Percentiles rank a stretch among this genome's conserved stretches.
Conservation (phyloP, 164 flowering plant genomes). For the Saururus chinensis region DNA sequence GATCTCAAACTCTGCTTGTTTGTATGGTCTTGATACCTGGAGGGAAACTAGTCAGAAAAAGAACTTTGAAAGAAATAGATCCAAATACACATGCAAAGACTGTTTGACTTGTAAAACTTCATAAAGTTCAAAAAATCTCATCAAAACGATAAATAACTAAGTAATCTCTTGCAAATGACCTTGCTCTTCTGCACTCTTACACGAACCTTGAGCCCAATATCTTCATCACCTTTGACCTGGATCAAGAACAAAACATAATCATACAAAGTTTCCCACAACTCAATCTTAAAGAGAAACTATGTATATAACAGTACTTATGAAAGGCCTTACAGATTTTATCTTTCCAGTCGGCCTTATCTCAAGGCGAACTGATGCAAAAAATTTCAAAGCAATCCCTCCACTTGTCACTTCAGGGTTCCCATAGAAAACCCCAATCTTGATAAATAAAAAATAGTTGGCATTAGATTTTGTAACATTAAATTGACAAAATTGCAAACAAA, state of each 20-base stretch:
- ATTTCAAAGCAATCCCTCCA: constrained; percentile 97
- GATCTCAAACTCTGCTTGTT: constrained; percentile 93
- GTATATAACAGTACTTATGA: no score
- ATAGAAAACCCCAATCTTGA: constrained; percentile 90
- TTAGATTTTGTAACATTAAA: neutral
- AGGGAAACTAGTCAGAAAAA: constrained; percentile 5
- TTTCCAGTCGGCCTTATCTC: constrained; percentile 93
- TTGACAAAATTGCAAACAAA: neutral
- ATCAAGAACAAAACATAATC: neutral
- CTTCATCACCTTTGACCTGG: constrained; percentile 92
- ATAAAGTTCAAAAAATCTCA: constrained; percentile 1
- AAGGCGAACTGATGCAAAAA: constrained; percentile 95
- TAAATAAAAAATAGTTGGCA: constrained; percentile 3
- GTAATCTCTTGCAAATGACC: constrained; percentile 19
- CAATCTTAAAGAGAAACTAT: no score
- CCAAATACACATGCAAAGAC: neutral
- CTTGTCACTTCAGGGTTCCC: constrained; percentile 99
- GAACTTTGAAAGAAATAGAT: neutral
- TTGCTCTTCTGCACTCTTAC: constrained; percentile 98
- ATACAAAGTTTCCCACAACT: neutral
- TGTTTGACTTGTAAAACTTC: neutral
- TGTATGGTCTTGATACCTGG: constrained; percentile 97
- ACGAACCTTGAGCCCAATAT: constrained; percentile 81
- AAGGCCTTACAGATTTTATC: constrained; percentile 82
- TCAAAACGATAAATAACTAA: no score